Conservation (phyloP, 2,329 filamentous ascomycete genomes). For the Aschersonia sp. region DNA sequence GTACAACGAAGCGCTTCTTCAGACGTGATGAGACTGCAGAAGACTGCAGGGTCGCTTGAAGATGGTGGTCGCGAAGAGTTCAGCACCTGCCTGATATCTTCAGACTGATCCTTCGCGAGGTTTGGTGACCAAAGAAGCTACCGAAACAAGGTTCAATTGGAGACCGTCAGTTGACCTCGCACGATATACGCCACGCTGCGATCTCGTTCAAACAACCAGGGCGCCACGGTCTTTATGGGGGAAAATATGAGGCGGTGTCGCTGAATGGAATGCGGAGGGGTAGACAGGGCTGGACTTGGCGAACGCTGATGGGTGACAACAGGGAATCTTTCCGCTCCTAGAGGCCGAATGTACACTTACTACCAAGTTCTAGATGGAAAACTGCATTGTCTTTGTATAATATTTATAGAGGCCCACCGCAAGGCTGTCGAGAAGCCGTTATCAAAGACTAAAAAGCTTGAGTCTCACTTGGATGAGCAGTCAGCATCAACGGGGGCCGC, state of each 20-base stretch:
- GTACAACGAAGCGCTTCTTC: too few species aligned
- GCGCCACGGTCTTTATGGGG: neutral
- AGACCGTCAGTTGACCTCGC: neutral
- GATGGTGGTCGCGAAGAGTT: too few species aligned
- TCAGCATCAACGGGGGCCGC: neutral
- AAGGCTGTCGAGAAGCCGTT: neutral
- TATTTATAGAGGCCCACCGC: neutral
- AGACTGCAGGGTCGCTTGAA: too few species aligned
- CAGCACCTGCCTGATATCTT: too few species aligned
- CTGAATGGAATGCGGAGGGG: constrained; percentile 4
- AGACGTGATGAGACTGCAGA: too few species aligned
- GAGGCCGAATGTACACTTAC: too few species aligned
- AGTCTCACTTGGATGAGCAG: neutral
- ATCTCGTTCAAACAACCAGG: neutral
- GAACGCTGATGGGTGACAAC: neutral
- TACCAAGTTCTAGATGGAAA: too few species aligned
- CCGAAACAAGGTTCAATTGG: too few species aligned
- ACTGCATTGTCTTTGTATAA: neutral
- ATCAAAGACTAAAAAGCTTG: neutral
- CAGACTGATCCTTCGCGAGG: too few species aligned
- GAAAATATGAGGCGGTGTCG: constrained; percentile 1
- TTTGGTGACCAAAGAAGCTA: too few species aligned
- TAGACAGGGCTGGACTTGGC: neutral
- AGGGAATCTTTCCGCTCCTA: neutral
- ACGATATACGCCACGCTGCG: neutral